Conservation (phyloP, 2,329 filamentous ascomycete genomes). For the Alternaria sp. region DNA sequence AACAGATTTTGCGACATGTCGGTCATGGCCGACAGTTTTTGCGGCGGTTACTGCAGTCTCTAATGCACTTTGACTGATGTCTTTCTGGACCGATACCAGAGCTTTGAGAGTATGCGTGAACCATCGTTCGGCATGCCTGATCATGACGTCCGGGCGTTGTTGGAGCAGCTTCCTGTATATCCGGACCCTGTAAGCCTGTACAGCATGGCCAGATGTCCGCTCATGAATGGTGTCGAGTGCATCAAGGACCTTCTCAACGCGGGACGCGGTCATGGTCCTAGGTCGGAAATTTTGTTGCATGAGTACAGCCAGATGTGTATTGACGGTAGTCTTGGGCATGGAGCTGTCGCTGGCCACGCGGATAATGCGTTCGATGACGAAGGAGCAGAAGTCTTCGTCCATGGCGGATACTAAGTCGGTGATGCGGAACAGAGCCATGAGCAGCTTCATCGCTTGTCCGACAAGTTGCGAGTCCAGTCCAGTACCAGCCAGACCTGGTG, state of each 20-base stretch:
- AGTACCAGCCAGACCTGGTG: slow-evolving; percentile 64
- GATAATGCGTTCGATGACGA: slow-evolving; percentile 83
- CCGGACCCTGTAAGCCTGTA: slow-evolving; percentile 76
- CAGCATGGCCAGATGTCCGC: slow-evolving; percentile 79
- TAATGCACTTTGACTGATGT: slow-evolving; percentile 79
- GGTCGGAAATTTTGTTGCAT: slow-evolving; percentile 79
- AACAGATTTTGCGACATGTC: slow-evolving; percentile 71
- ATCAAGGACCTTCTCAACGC: slow-evolving; percentile 74
- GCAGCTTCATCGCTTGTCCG: slow-evolving; percentile 78
- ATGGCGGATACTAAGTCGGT: slow-evolving; percentile 74
- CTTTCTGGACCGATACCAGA: slow-evolving; percentile 79
- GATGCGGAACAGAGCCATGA: slow-evolving; percentile 79
- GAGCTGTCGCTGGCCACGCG: slow-evolving; percentile 72
- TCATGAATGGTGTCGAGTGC: slow-evolving; percentile 76
- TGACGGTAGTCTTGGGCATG: slow-evolving; percentile 78
- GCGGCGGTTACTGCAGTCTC: slow-evolving; percentile 75
- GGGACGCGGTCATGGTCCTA: slow-evolving; percentile 75
- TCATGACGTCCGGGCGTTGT: slow-evolving; percentile 75
- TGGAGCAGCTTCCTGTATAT: slow-evolving; percentile 81
- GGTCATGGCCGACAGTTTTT: slow-evolving; percentile 73
- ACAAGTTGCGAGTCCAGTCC: slow-evolving; percentile 72
- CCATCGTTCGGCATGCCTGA: slow-evolving; percentile 75
- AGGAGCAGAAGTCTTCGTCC: slow-evolving; percentile 78
- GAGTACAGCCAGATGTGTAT: slow-evolving; percentile 81
- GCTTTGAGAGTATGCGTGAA: slow-evolving; percentile 81